Evolutionary conservation across 768 basidiomycete genomes (phyloP).

Genomic region (Boletus coccyginus): DNA sequence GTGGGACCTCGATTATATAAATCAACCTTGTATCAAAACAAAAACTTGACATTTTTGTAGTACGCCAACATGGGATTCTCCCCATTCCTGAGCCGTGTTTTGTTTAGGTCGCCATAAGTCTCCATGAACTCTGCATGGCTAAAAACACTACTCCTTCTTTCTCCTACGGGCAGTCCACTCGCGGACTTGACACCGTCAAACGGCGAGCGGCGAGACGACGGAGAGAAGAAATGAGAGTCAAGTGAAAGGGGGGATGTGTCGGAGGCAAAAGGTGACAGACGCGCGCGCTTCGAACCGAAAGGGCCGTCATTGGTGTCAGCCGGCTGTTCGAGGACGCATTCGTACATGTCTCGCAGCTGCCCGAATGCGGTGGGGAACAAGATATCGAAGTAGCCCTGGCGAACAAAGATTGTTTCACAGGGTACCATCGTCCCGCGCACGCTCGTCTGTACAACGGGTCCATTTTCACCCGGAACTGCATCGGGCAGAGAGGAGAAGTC

Average conservation of each 20-base stretch:
- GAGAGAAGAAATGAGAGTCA: slow-evolving; percentile 69
- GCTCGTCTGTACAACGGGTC: slow-evolving; percentile 95
- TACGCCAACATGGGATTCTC: slow-evolving; percentile 88
- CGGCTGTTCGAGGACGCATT: slow-evolving; percentile 70
- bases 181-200: slow-evolving; percentile 70
- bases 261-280: slow-evolving; percentile 51
- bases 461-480: slow-evolving; percentile 60
- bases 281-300: slow-evolving; percentile 29
- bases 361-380: slow-evolving; percentile 96
- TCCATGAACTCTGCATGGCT: slow-evolving; percentile 87
- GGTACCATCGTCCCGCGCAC: slow-evolving; percentile 83
- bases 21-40: slow-evolving; percentile 53
- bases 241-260: slow-evolving; percentile 49
- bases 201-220: slow-evolving; percentile 51
- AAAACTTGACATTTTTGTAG: slow-evolving; percentile 91
- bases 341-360: slow-evolving; percentile 86
- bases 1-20: neutral
- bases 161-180: slow-evolving; percentile 76
- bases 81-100: slow-evolving; percentile 72
- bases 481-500: slow-evolving; percentile 92
- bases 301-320: slow-evolving; percentile 21
- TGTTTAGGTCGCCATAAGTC: slow-evolving; percentile 73
- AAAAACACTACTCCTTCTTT: slow-evolving; percentile 79
- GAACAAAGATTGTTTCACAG: slow-evolving; percentile 86
- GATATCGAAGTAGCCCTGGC: slow-evolving; percentile 96